Percentiles rank a stretch among this genome's conserved stretches.
phyloP scores from a whole-genome alignment of 2,329 filamentous ascomycete species.

The Chaetomium sp. region DNA sequence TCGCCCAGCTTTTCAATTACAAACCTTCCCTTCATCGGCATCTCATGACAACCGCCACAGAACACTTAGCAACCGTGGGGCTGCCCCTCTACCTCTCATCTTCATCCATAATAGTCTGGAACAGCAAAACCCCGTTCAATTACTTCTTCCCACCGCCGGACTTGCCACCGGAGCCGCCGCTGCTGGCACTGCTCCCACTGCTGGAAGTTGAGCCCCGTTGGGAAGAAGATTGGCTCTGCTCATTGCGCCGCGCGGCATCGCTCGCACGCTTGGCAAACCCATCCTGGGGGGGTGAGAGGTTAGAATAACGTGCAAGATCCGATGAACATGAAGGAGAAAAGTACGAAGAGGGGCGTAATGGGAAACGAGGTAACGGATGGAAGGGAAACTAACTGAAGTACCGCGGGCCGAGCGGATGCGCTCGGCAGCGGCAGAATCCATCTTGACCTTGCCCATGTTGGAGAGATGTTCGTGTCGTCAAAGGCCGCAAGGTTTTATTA shows the following conservation, averaged over 20 bases:
- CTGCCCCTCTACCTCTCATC: too few species aligned
- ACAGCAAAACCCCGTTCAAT: too few species aligned
- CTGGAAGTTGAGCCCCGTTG: constrained; percentile 7
- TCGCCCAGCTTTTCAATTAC: background rate
- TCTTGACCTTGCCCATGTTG: constrained; percentile 33
- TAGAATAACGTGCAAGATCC: too few species aligned
- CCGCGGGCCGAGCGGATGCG: constrained; percentile 38
- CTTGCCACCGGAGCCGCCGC: constrained; percentile 1
- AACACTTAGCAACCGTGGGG: too few species aligned
- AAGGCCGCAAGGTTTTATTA: too few species aligned
- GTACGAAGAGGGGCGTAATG: background rate
- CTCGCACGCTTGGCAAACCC: constrained; percentile 32
- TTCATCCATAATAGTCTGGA: too few species aligned
- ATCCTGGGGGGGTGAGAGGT: constrained; percentile 25
- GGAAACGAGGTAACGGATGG: background rate
- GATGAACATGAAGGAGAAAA: background rate
- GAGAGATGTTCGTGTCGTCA: background rate
- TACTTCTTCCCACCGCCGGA: background rate
- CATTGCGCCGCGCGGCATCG: constrained; percentile 30
- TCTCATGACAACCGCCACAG: too few species aligned
- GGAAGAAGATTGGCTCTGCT: background rate
- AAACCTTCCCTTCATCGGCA: background rate
- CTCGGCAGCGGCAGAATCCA: constrained; percentile 37
- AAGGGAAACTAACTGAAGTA: constrained; percentile 28
- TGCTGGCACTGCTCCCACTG: constrained; percentile 4